Evolutionary conservation across 2,329 filamentous ascomycete species (phyloP), one percentile per base, ranked within the genome.

Genomic region (Fusarium pseudocircinatum): DNA sequence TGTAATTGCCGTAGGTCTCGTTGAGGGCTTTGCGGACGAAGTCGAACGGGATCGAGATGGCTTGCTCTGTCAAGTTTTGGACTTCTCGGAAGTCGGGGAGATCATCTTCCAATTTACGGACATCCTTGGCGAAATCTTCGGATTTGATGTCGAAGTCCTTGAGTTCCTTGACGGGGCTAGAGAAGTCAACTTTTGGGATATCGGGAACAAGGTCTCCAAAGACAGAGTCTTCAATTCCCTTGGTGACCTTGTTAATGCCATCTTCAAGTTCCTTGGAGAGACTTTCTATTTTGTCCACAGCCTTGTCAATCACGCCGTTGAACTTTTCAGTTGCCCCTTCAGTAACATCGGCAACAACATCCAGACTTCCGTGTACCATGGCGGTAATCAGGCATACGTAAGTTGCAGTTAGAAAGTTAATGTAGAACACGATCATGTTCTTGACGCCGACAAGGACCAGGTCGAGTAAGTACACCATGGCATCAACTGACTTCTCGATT

Each of bases 301-400:
- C 90, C 22, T 83, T 83, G 67, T 86, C 83, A 39, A 90, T 84
- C 46, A 88, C 87, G 34, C 78, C 75, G 69, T 85, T 85, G 77
- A 90, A 85, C 15, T 80, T 82, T 47, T 85, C 80, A 47, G 89
- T 87, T 16, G 84, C 86, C n/a, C 86, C 82, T 74, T 89, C 85
- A 67, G 89, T 85, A 16, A 84, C 82, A 57, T 87, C 82, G 18
- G 86, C 83, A 10, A 87, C 93, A 49, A 91, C 91, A 58, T 94
- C 90, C 58, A 98, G 85, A 77, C 91, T 93, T 70, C 94, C 94
- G 72, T 93, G 90, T 63, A 98, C 88, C 53, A 94, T 91, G 72
- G 97, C 89, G 36, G 94, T 94, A 79, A 97, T 94, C 59, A 99
- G 88, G 79, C 96, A 99, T 74, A 94, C 88, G 79, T 97, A 98